Evolutionary conservation across 441 rosid species (phyloP).

Genomic region (Pelargonium cotyledonis): DNA sequence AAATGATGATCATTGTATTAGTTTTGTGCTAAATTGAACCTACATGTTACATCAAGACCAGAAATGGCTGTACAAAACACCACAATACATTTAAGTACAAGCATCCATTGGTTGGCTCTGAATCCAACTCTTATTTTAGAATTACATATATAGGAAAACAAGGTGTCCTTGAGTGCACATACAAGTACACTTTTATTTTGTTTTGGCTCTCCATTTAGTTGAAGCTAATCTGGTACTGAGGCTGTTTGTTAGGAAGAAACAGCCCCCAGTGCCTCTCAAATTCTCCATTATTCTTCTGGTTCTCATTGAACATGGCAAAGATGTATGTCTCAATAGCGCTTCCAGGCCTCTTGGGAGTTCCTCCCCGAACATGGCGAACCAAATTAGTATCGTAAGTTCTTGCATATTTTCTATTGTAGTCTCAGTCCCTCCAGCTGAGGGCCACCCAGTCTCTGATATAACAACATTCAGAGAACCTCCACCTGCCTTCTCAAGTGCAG

Average conservation of each 20-base stretch:
- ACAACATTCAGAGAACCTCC: constrained; percentile 37
- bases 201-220: constrained; percentile 9
- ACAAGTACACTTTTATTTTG: too few species aligned
- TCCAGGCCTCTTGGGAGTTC: constrained; percentile 40
- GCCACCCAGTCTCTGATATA: constrained; percentile 56
- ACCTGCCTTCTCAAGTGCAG: constrained; percentile 38
- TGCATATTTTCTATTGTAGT: constrained; percentile 30
- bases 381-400: constrained; percentile 39
- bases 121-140: too few species aligned
- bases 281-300: constrained; percentile 25
- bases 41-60: too few species aligned
- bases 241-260: constrained; percentile 27
- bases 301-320: constrained; percentile 46
- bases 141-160: too few species aligned
- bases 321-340: constrained; percentile 44
- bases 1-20: too few species aligned
- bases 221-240: constrained; percentile 32
- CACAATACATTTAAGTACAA: too few species aligned
- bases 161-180: too few species aligned
- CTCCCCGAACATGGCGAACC: constrained; percentile 37
- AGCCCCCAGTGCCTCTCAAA: constrained; percentile 31
- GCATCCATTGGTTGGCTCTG: too few species aligned
- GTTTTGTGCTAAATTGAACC: too few species aligned
- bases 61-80: too few species aligned
- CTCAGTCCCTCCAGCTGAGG: constrained; percentile 29